A percentile compares a stretch with the other conserved stretches of the same genome.
These are phyloP conservation scores for Schizonepeta tenuifolia DNA, from an alignment of 257 asterid genomes.

Conservation along the genomic window DNA sequence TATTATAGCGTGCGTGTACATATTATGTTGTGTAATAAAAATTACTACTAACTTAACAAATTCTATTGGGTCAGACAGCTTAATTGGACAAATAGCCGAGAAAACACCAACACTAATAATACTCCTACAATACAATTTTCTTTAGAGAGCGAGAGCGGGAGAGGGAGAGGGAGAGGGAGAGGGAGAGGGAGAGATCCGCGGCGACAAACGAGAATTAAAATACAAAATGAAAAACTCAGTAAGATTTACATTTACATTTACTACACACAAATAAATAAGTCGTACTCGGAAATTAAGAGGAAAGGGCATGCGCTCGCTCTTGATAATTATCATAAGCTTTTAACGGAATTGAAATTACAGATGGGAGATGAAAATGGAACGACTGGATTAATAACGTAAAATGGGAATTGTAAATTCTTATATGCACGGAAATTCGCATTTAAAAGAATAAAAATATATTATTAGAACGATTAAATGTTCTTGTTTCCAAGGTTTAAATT, in stretches of 20 bases:
- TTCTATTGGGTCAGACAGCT: neutral
- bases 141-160: no score
- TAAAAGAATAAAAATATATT: no score
- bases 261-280: neutral
- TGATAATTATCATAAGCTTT: neutral
- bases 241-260: no score
- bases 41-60: no score
- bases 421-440: no score
- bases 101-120: neutral
- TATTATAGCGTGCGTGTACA: neutral
- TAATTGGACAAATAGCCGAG: neutral
- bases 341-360: neutral
- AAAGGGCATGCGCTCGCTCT: neutral
- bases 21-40: neutral
- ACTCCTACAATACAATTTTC: neutral
- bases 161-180: no score
- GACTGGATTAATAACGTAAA: neutral
- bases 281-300: no score
- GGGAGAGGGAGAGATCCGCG: slow-evolving; percentile 18
- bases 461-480: neutral
- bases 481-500: neutral
- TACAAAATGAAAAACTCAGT: slow-evolving; percentile 5
- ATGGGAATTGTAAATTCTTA: no score
- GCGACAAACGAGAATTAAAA: slow-evolving; percentile 23
- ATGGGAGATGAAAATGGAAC: neutral